Base-by-base conservation (phyloP, 306 rosid genomes). In the Vigna unguiculata region DNA sequence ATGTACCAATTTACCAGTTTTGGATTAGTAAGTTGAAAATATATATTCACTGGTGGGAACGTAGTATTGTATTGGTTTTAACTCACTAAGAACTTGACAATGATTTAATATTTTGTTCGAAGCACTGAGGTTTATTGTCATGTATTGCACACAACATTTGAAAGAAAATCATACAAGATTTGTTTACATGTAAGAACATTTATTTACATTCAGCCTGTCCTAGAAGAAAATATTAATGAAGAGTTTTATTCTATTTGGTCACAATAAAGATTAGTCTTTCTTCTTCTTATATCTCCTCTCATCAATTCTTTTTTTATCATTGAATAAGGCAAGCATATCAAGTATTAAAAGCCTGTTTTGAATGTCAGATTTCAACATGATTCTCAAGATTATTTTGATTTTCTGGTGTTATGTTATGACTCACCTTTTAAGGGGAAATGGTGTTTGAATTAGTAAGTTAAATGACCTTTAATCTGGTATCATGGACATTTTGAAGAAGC, bases 341-440 rank as follows among this genome's bases (percentile, higher is more conserved):
- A 40, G 12, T 10, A 64, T 16, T 62, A 64, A 63, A 34, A 63
- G 48, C 25, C 28, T 63, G 16, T 63, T 34, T 34, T 38, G 2
- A 64, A 38, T 11, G 70, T 5, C 49, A 9, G 36, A 32, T 28
- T 28, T 28, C 32, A 3, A 4, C 32, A 28, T 3, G 69, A 62
- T 62, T n/a, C 30, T 32, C 43, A 59, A 63, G 25, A 63, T 36
- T 38, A 64, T 38, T 19, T 64, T 12, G 30, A 36, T 64, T 64
- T 64, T 13, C 51, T 2, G 21, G 30, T 38, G 12, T 38, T 5
- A 20, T 19, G 51, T 40, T 36, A 15, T 40, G 11, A 64, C 32
- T 52, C 52, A 51, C 75, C 63, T 71, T 49, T 70, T 71, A 19
- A 34, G 20, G 51, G 70, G n/a, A 36, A 36, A 64, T n/a, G 70